Percentiles rank a stretch among this genome's conserved stretches.
These are phyloP conservation scores for Leishmania tropica DNA, from an alignment of 208 protist species.

Conservation along the genomic window DNA sequence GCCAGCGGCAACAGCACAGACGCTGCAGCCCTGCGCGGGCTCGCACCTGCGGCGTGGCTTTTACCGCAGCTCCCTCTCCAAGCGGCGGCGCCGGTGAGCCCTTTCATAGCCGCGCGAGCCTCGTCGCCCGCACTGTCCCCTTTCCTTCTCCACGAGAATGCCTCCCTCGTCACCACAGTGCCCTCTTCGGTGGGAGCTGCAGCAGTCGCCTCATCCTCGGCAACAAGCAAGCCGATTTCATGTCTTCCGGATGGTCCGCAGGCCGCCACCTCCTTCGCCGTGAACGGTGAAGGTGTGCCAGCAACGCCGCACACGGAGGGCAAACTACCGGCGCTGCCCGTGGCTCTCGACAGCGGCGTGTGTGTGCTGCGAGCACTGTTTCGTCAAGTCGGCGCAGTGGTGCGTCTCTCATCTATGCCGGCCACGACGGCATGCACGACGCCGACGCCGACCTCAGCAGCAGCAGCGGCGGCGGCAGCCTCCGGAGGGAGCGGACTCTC, in stretches of 20 bases:
- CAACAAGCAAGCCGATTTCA: slow-evolving; percentile 17
- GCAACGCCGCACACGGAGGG: not conserved
- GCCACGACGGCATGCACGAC: slow-evolving; percentile 3
- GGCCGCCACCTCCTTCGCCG: not conserved
- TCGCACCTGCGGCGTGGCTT: slow-evolving; percentile 12
- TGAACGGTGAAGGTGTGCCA: not conserved
- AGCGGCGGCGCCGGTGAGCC: not conserved
- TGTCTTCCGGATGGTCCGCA: not conserved
- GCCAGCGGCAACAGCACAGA: not conserved
- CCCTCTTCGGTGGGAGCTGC: not conserved
- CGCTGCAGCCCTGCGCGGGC: not conserved
- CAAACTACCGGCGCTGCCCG: not conserved
- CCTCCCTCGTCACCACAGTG: not conserved
- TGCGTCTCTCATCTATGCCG: not conserved
- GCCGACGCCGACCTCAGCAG: slow-evolving; percentile 3
- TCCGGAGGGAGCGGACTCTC: not conserved
- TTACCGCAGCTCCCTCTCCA: slow-evolving; percentile 11
- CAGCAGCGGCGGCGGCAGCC: not conserved
- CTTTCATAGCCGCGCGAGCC: not conserved
- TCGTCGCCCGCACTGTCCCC: not conserved
- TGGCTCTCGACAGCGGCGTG: slow-evolving; percentile 1
- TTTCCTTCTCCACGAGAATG: not conserved
- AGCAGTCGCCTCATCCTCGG: not conserved
- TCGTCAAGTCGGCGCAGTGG: slow-evolving; percentile 13
- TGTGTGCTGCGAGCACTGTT: slow-evolving; percentile 24